Base-by-base conservation (phyloP, 2,329 filamentous ascomycete species). In the Thelonectria rubi region DNA sequence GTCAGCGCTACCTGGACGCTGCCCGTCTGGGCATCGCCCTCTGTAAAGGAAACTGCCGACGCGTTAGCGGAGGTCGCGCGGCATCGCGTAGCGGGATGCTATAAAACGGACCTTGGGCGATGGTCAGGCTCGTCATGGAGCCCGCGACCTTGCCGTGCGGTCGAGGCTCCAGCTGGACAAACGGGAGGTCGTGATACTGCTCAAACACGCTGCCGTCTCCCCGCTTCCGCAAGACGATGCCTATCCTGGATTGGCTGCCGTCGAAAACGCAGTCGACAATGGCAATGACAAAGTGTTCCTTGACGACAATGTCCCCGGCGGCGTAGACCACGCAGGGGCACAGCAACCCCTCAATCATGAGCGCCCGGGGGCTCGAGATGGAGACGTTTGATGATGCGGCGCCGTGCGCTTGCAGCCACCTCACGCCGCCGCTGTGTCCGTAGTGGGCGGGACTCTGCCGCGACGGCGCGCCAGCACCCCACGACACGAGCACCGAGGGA, bases 401-500 rank as follows among this genome's bases (percentile, higher is more conserved):
- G 17, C 59, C 59, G 34, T 62, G 54, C 9, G 59, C 50, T 26
- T 62, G 45, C 20, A 62, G 50, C 59, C 59, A 62, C 42, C 54
- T 50, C 14, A 58, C 55, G 14, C 30, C 53, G 34, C 59, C 59
- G n/a, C 59, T 54, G 12, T 62, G 24, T 43, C 37, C 49, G 26
- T 62, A 62, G 26, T 62, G 59, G 21, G 59, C 50, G 34, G 59
- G 59, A 40, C 39, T 55, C 30, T 54, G 59, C 14, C 55, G 55
- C 24, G 58, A 58, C 15, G 55, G 59, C 6, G 49, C 32, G 7
- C 59, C 51, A 14, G 39, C 47, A n/a, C 54, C 47, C 59, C 59
- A 62, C n/a, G 59, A 62, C n/a, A 55, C 55, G 15, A 62, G 39
- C 42, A 62, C 18, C 14, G 59, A 62, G 30, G 59, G 59, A 21